Conservation (phyloP, 108 stramenopile genomes). For the Nannochloropsis gaditana region DNA sequence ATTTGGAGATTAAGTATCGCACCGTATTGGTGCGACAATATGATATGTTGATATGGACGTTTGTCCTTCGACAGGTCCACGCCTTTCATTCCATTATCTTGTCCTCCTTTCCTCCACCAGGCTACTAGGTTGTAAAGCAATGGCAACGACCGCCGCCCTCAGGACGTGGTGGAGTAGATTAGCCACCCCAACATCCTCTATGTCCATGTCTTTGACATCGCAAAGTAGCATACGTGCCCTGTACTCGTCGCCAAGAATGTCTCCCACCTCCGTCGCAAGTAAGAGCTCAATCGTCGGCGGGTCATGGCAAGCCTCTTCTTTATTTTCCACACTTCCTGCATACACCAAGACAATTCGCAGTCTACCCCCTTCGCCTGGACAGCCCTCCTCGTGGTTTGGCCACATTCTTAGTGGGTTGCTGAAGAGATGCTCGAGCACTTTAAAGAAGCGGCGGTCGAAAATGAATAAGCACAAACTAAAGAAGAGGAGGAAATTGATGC, state of each 20-base stretch:
- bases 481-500: constrained; percentile 72
- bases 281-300: too few species aligned
- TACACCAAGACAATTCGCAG: not conserved
- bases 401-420: not conserved
- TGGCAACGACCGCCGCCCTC: not conserved
- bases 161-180: not conserved
- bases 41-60: too few species aligned
- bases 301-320: too few species aligned
- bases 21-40: too few species aligned
- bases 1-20: too few species aligned
- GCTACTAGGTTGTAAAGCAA: too few species aligned
- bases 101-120: too few species aligned
- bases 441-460: constrained; percentile 71
- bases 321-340: too few species aligned
- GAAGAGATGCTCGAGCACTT: constrained; percentile 51
- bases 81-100: too few species aligned
- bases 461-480: constrained; percentile 80
- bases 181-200: not conserved
- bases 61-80: too few species aligned
- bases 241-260: not conserved
- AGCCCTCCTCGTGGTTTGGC: not conserved
- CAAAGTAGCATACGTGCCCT: not conserved
- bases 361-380: not conserved
- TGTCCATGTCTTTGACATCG: not conserved
- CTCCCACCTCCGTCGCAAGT: not conserved